These are phyloP conservation scores for Desmodesmus armatus DNA, from an alignment of 139 green algal genomes.

Conservation along the genomic window DNA sequence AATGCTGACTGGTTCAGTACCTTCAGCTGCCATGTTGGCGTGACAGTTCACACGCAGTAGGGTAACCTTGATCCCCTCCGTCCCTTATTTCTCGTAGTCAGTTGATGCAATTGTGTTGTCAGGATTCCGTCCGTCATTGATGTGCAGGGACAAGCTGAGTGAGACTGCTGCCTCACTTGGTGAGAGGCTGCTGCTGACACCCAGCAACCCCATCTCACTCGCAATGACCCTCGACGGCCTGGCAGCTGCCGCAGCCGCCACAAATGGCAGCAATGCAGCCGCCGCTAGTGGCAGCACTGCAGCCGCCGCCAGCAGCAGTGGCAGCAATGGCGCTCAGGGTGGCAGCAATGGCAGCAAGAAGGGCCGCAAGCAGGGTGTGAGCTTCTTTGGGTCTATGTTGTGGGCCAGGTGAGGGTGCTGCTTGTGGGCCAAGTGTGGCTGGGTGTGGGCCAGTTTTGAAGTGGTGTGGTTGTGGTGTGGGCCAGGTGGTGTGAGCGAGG, in stretches of 20 bases:
- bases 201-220: constrained; percentile 93
- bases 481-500: no score
- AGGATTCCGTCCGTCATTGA: no score
- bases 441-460: no score
- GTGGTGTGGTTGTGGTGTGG: no score
- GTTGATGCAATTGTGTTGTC: no score
- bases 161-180: constrained; percentile 61
- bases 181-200: constrained; percentile 84
- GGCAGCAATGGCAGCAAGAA: background rate
- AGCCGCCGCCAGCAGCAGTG: background rate
- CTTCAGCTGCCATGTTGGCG: no score
- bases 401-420: constrained; percentile 74
- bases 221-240: constrained; percentile 79
- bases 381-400: constrained; percentile 90
- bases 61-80: no score
- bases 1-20: no score
- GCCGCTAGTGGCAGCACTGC: background rate
- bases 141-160: constrained; percentile 49
- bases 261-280: background rate
- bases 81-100: no score
- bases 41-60: no score
- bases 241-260: background rate
- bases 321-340: background rate
- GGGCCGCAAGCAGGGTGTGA: constrained; percentile 23
- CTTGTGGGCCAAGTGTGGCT: no score